Conservation (phyloP, 2,329 filamentous ascomycete species). For the Diaporthe caulivora region DNA sequence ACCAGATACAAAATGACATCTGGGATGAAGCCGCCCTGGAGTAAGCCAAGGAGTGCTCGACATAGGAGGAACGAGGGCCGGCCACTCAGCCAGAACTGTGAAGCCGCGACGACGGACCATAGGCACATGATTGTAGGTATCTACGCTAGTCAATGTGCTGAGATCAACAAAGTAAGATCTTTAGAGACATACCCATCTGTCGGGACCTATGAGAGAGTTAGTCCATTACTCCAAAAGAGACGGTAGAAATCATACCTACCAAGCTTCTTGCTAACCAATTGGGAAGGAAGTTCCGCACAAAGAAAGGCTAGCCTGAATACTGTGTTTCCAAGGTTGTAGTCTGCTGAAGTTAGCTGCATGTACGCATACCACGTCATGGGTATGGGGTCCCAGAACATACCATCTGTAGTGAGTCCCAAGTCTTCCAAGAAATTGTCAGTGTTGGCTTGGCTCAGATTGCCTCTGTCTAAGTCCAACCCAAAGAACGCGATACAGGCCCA, state of each 20-base stretch:
- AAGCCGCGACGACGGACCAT: slow-evolving; percentile 50
- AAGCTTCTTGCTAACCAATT: slow-evolving; percentile 68
- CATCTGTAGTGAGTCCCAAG: slow-evolving; percentile 49
- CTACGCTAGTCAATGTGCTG: neutral
- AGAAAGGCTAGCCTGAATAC: slow-evolving; percentile 68
- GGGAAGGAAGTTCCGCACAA: slow-evolving; percentile 70
- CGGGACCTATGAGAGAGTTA: slow-evolving; percentile 30
- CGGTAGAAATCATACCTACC: slow-evolving; percentile 39
- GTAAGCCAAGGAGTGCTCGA: slow-evolving; percentile 49
- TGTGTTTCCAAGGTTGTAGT: slow-evolving; percentile 67
- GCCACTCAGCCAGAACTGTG: slow-evolving; percentile 48
- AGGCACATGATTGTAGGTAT: slow-evolving; percentile 52
- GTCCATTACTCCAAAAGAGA: neutral
- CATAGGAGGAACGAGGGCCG: slow-evolving; percentile 47
- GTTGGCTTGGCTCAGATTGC: slow-evolving; percentile 56
- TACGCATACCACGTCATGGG: too few relatives aligned
- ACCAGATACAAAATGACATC: slow-evolving; percentile 50
- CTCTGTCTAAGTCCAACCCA: slow-evolving; percentile 62
- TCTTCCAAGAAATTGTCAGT: slow-evolving; percentile 51
- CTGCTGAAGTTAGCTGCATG: slow-evolving; percentile 25
- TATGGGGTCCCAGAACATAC: slow-evolving; percentile 35
- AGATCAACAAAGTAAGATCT: accelerated
- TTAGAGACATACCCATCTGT: slow-evolving; percentile 45
- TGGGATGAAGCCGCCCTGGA: slow-evolving; percentile 53
- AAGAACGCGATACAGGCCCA: slow-evolving; percentile 69